Conservation (phyloP, 2,329 filamentous ascomycete species). For the Colletotrichum incanum region DNA sequence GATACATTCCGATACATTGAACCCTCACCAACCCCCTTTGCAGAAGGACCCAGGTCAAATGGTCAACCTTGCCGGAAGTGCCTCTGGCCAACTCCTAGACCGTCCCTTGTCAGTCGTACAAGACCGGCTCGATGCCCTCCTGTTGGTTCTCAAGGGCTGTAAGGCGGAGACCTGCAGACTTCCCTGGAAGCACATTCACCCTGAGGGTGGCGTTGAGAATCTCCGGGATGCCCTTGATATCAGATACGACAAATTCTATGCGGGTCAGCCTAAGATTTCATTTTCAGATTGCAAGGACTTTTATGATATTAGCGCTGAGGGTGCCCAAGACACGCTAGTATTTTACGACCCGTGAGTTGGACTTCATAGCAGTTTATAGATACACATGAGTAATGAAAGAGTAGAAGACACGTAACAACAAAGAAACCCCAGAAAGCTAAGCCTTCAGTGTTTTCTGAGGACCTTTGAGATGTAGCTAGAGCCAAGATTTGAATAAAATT, state of each 20-base stretch:
- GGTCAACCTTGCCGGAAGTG: constrained; percentile 56
- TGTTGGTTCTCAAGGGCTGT: constrained; percentile 75
- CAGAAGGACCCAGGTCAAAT: constrained; percentile 69
- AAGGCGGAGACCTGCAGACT: constrained; percentile 66
- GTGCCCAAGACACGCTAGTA: constrained; percentile 57
- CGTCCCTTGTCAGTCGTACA: constrained; percentile 58
- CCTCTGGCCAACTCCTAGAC: constrained; percentile 48
- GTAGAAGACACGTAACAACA: neutral
- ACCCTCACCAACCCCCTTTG: neutral
- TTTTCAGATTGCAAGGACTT: constrained; percentile 70
- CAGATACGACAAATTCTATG: constrained; percentile 69
- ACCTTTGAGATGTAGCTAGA: neutral
- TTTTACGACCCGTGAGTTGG: constrained; percentile 30
- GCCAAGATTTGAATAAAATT: neutral
- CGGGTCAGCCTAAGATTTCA: constrained; percentile 62
- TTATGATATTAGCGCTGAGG: constrained; percentile 70
- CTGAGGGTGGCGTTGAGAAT: constrained; percentile 64
- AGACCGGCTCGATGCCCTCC: constrained; percentile 69
- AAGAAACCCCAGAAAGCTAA: too few relatives aligned
- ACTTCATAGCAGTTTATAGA: neutral
- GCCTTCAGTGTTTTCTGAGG: neutral
- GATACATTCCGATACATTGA: too few relatives aligned
- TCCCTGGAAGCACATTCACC: constrained; percentile 73
- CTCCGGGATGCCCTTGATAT: constrained; percentile 66
- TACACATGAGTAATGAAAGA: constrained; percentile 15